A percentile compares a stretch with the other conserved stretches of the same genome.
These are phyloP conservation scores for Boletus semigastroideus DNA, from an alignment of 1,284 basidiomycete genomes.

Conservation along the genomic window DNA sequence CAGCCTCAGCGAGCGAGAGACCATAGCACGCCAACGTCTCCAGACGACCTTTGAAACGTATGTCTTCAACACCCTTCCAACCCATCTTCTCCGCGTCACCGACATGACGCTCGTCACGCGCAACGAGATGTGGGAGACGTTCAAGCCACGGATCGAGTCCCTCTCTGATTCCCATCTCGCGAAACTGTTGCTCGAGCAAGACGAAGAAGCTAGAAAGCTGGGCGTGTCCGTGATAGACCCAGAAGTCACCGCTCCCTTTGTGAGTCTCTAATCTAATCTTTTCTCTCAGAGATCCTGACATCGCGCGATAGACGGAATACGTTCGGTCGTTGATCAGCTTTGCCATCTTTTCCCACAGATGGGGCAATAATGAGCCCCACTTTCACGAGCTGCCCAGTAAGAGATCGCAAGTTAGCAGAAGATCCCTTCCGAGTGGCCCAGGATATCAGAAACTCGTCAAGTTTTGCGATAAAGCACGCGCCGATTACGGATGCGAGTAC, in stretches of 20 bases:
- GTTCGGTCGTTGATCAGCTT: constrained; percentile 22
- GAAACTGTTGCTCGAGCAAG: constrained; percentile 26
- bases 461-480: constrained; percentile 27
- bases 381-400: constrained; percentile 24
- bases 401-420: constrained; percentile 13
- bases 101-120: constrained; percentile 27
- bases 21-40: constrained; percentile 22
- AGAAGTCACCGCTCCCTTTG: constrained; percentile 23
- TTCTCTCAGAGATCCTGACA: not conserved
- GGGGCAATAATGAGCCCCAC: constrained; percentile 18
- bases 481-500: constrained; percentile 29
- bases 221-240: constrained; percentile 26
- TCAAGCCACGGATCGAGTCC: constrained; percentile 24
- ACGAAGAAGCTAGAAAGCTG: constrained; percentile 25
- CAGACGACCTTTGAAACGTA: constrained; percentile 23
- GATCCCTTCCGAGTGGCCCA: constrained; percentile 19
- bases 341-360: constrained; percentile 24
- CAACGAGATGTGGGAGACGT: constrained; percentile 23
- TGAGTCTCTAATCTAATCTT: constrained; percentile 3
- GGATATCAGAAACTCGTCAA: constrained; percentile 28
- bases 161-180: constrained; percentile 23
- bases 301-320: constrained; percentile 18
- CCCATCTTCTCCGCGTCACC: constrained; percentile 20
- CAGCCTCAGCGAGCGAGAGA: constrained; percentile 22
- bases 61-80: constrained; percentile 26